Evolutionary conservation across 1,284 basidiomycete genomes (phyloP).

Genomic region (Mycosarcoma maydis): DNA sequence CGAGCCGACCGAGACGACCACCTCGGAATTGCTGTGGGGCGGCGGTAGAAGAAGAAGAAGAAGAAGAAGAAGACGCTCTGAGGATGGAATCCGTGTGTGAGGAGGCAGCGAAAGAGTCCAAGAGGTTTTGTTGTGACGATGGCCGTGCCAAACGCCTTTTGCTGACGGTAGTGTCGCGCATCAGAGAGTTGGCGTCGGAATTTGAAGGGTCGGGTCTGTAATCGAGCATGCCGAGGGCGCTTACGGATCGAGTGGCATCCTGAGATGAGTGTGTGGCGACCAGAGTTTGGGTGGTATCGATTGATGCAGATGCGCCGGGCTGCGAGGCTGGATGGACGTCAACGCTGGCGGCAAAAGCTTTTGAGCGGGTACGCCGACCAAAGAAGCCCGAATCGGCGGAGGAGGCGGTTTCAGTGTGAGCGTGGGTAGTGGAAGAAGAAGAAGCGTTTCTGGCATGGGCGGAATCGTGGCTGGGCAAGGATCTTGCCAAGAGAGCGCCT

Average conservation of each 20-base stretch:
- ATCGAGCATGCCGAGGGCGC: slow-evolving; percentile 28
- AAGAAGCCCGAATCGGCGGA: slow-evolving; percentile 36
- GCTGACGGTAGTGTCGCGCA: background rate
- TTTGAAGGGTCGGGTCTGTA: slow-evolving; percentile 4
- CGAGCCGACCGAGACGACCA: slow-evolving; percentile 38
- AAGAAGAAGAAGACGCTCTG: background rate
- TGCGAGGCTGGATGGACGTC: slow-evolving; percentile 5
- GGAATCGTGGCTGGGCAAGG: slow-evolving; percentile 1
- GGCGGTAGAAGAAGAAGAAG: background rate
- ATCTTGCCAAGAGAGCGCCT: slow-evolving; percentile 25
- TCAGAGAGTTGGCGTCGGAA: background rate
- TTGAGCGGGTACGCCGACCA: slow-evolving; percentile 16
- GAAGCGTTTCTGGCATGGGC: slow-evolving; percentile 17
- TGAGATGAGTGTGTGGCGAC: background rate
- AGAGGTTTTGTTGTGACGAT: slow-evolving; percentile 25
- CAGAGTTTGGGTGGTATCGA: background rate
- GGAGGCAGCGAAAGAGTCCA: slow-evolving; percentile 3
- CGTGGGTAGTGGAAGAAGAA: slow-evolving; percentile 17
- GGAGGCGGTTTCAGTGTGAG: slow-evolving; percentile 13
- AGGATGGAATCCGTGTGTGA: background rate
- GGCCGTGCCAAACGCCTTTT: slow-evolving; percentile 11
- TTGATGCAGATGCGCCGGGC: background rate
- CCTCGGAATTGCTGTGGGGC: slow-evolving; percentile 15
- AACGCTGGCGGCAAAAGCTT: slow-evolving; percentile 2
- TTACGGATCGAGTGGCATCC: slow-evolving; percentile 10